Base-by-base conservation (phyloP, 768 basidiomycete species). In the Pseudohyphozyma bogoriensis region DNA sequence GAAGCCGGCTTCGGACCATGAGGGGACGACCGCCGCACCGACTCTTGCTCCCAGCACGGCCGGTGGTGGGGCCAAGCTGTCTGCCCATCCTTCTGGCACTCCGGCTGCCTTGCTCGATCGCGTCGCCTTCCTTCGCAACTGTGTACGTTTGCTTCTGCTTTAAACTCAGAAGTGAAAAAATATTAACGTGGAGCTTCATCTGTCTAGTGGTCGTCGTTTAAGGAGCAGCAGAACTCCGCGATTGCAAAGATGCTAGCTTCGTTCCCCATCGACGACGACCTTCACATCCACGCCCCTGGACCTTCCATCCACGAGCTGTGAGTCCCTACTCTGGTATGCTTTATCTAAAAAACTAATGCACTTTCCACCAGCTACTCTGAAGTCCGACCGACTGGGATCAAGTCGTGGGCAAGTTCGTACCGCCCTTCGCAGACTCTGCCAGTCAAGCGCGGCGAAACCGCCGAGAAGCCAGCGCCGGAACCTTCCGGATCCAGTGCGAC, bases 301-400 rank as follows among this genome's bases (percentile, higher is more conserved):
- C 60, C 47, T 1, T 56, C 60, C 1, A 11, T 61, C 11, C n/a
- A 36, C 33, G 49, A 56, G 16, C 31, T 10, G 26, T 61, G 22
- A 18, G 12, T n/a, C 39, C 26, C 39, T n/a, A n/a, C n/a, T 24
- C 33, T 20, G 10, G 22, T 18, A 2, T 36, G 24, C 16, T 11
- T 4, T 11, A 28, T 4, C 6, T 28, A 29, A 28, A 32, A 6
- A n/a, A n/a, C n/a, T n/a, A n/a, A n/a, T n/a, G n/a, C n/a, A n/a
- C n/a, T n/a, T n/a, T n/a, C n/a, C n/a, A n/a, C n/a, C n/a, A n/a
- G n/a, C n/a, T n/a, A n/a, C n/a, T n/a, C n/a, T n/a, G n/a, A n/a
- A n/a, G n/a, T n/a, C n/a, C n/a, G n/a, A n/a, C n/a, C n/a, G n/a
- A n/a, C n/a, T n/a, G n/a, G n/a, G n/a, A n/a, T n/a, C n/a, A n/a